These are phyloP conservation scores for Blastobotrys aristatus DNA, from an alignment of 1,139 yeast genomes.

Conservation along the genomic window DNA sequence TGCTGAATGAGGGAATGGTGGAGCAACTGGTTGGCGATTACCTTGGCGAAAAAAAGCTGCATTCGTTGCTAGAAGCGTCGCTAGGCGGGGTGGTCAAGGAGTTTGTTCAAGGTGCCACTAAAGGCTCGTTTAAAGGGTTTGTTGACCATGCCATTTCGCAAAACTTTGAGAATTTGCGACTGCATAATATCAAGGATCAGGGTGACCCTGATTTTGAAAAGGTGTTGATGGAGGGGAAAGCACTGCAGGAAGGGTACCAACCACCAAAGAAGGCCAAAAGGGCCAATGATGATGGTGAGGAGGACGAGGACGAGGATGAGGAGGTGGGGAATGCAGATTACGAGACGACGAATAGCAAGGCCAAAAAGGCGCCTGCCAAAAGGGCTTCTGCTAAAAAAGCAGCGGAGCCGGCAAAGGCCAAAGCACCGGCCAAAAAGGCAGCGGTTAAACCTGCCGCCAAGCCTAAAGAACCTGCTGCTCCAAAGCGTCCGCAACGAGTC, in stretches of 20 bases:
- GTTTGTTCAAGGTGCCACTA: constrained; percentile 69
- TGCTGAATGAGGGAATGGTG: constrained; percentile 45
- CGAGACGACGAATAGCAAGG: neutral
- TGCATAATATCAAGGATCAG: constrained; percentile 34
- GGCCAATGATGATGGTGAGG: neutral
- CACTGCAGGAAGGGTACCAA: constrained; percentile 3
- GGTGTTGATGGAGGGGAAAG: constrained; percentile 17
- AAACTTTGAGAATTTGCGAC: constrained; percentile 55
- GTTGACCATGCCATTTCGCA: constrained; percentile 60
- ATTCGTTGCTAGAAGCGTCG: constrained; percentile 72
- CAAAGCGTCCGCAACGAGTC: neutral
- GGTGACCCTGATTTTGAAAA: constrained; percentile 20
- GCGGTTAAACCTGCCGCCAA: neutral
- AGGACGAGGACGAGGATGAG: neutral
- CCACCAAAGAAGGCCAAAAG: neutral
- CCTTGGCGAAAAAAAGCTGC: constrained; percentile 51
- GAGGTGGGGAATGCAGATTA: neutral
- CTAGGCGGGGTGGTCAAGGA: constrained; percentile 66
- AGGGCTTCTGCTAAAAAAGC: neutral
- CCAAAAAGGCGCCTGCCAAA: neutral
- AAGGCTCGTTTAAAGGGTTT: constrained; percentile 59
- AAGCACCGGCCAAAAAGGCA: constrained; percentile 1
- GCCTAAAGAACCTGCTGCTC: neutral
- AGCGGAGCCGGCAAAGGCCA: neutral
- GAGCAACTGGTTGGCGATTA: constrained; percentile 58